Evolutionary conservation across 768 basidiomycete genomes (phyloP), one percentile per base, ranked within the genome.

Genomic region (Coprinellus micaceus): DNA sequence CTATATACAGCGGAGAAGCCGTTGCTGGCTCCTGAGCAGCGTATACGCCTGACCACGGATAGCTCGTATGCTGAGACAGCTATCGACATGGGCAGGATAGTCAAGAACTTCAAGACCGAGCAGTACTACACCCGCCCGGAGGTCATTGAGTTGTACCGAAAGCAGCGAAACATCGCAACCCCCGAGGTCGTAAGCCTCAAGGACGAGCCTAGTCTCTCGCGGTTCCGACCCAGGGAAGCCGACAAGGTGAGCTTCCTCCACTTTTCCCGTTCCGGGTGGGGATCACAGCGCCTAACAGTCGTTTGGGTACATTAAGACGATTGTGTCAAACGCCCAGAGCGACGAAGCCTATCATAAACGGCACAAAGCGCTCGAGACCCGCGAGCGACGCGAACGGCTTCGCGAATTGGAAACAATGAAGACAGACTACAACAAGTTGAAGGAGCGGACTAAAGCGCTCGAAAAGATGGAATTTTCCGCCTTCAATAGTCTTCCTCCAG

Each of bases 401-500:
- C 83, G 92, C 53, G 93, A 95, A 72, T 92, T 92, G 71, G 93
- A 96, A 71, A 93, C 93, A 67, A 81, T 95, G 53, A 88, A 89
- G 70, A 88, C 93, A 61, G 92, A 94, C 65, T 91, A 93, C 62
- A 93, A 94, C 74, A 92, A 93, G 67, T 83, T 96, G 64, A 88
- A 89, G 69, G 88, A 93, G 65, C 84, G 93, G 33, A 88, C 94
- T 58, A 91, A 94, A 51, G 88, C 94, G 64, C 77, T 94, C 54
- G 81, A 78, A 54, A 77, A 75, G 25, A 88, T 94, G 84, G 89
- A 91, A 57, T 70, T 79, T 47, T 70, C 80, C 53, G 84, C 86
- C 2, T 92, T 91, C 69, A 79, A 90, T 28, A 65, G 75, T 25
- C 72, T 88, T 44, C 80, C 86, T 39, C 79, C 83, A 4, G 71